These are phyloP conservation scores for Hymenoscyphus linearis DNA, from an alignment of 2,329 filamentous ascomycete species.

Conservation along the genomic window DNA sequence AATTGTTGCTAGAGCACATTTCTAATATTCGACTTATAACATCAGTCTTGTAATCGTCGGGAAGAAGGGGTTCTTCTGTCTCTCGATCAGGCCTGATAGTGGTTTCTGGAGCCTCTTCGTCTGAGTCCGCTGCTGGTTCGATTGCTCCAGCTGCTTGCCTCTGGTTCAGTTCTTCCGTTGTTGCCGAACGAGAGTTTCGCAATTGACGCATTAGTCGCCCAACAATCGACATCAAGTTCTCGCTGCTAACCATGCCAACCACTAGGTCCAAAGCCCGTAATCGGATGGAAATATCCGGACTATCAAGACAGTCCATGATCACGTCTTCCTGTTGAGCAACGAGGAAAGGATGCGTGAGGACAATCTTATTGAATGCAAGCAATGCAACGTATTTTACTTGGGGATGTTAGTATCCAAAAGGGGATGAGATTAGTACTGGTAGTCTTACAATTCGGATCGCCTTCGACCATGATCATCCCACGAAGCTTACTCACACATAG, in stretches of 20 bases:
- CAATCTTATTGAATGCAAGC: constrained; percentile 92
- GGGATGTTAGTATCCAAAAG: constrained; percentile 11
- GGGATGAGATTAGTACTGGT: constrained; percentile 4
- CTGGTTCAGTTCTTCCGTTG: constrained; percentile 39
- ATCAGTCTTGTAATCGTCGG: constrained; percentile 78
- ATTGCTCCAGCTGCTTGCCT: constrained; percentile 37
- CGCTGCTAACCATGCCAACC: constrained; percentile 85
- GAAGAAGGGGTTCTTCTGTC: constrained; percentile 57
- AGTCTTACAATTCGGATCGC: constrained; percentile 81
- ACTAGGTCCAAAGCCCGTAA: constrained; percentile 88
- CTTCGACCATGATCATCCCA: constrained; percentile 89
- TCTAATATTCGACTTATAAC: constrained; percentile 78
- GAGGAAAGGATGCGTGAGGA: constrained; percentile 77
- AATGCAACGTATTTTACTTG: constrained; percentile 95
- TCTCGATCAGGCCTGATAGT: constrained; percentile 44
- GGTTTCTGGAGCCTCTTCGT: constrained; percentile 51
- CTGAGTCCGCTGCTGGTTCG: constrained; percentile 40
- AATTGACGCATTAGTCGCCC: constrained; percentile 85
- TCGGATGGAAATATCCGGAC: constrained; percentile 90
- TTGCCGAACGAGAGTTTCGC: constrained; percentile 55
- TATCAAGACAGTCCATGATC: constrained; percentile 93
- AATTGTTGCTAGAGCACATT: constrained; percentile 88
- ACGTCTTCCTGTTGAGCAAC: constrained; percentile 93
- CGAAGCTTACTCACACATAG: constrained; percentile 89
- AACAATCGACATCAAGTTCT: constrained; percentile 79